Percentiles rank a stretch among this genome's conserved stretches.
These are phyloP conservation scores for Apophysomyces trapeziformis DNA, from an alignment of 371 early-diverging fungal genomes.

Conservation along the genomic window DNA sequence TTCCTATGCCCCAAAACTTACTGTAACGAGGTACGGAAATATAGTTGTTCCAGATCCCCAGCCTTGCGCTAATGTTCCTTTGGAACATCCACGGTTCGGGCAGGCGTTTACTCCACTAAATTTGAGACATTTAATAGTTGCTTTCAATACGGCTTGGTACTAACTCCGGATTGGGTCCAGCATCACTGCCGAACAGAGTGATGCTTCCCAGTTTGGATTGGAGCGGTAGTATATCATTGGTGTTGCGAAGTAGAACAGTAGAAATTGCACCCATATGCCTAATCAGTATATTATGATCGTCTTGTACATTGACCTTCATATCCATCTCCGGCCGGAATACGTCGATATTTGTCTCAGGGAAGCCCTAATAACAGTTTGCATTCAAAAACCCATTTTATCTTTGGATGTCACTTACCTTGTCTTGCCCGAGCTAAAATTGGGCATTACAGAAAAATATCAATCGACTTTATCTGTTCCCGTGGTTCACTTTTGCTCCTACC, in stretches of 20 bases:
- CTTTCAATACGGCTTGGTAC: neutral
- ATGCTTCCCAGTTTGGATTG: slow-evolving; percentile 25
- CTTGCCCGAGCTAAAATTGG: slow-evolving; percentile 16
- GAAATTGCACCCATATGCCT: slow-evolving; percentile 57
- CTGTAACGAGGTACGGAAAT: slow-evolving; percentile 64
- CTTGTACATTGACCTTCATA: slow-evolving; percentile 45
- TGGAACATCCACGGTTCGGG: slow-evolving; percentile 32
- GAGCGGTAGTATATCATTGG: slow-evolving; percentile 44
- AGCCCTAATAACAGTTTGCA: slow-evolving; percentile 24
- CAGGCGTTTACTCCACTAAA: slow-evolving; percentile 29
- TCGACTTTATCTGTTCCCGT: neutral
- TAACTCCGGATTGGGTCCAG: slow-evolving; percentile 33
- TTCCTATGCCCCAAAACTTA: slow-evolving; percentile 18
- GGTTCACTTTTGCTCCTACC: slow-evolving; percentile 15
- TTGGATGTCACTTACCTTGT: neutral
- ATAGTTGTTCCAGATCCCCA: slow-evolving; percentile 68
- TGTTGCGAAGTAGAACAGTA: slow-evolving; percentile 52
- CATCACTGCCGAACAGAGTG: slow-evolving; percentile 61
- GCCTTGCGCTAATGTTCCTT: slow-evolving; percentile 63
- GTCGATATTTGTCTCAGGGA: slow-evolving; percentile 43
- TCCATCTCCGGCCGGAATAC: slow-evolving; percentile 23
- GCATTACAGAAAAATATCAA: neutral
- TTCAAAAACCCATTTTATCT: neutral
- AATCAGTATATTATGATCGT: slow-evolving; percentile 38
- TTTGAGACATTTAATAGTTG: neutral